These are phyloP conservation scores for Oryza meridionalis DNA, from an alignment of 176 grass and related monocot genomes.

Conservation along the genomic window DNA sequence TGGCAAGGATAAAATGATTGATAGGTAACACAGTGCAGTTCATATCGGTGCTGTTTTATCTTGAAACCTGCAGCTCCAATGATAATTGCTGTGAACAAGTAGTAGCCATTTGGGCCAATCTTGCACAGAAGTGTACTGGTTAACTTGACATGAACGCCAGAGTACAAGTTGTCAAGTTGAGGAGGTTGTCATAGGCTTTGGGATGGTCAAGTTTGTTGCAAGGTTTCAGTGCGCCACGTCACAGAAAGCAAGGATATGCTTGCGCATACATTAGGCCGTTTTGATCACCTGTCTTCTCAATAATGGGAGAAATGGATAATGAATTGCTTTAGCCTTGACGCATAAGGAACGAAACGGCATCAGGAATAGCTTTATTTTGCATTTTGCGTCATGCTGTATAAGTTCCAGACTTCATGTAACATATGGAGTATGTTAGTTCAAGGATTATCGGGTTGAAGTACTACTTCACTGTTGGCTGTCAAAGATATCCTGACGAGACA, in stretches of 20 bases:
- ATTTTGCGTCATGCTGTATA: conserved; percentile 9
- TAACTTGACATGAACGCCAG: conserved; percentile 29
- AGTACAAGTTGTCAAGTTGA: conserved; percentile 26
- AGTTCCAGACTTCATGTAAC: neutral
- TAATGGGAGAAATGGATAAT: neutral
- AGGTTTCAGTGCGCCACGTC: conserved; percentile 53
- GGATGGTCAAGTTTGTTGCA: conserved; percentile 14
- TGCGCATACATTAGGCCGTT: conserved; percentile 1
- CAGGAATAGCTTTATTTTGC: neutral
- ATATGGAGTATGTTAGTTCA: neutral
- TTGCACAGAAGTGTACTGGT: neutral
- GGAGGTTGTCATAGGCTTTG: neutral
- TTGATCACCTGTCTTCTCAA: conserved; percentile 3
- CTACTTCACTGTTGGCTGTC: neutral
- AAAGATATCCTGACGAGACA: neutral
- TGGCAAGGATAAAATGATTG: neutral
- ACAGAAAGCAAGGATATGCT: conserved; percentile 17
- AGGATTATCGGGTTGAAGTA: neutral
- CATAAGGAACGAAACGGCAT: neutral
- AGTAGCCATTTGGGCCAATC: conserved; percentile 17
- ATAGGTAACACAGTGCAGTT: neutral
- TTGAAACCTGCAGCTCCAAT: neutral
- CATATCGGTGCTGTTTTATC: neutral
- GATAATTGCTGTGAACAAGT: neutral
- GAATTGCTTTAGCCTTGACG: conserved; percentile 36